Evolutionary conservation across 192 early-diverging fungal species (phyloP).

Genomic region (Gaertneriomyces semiglobifer): DNA sequence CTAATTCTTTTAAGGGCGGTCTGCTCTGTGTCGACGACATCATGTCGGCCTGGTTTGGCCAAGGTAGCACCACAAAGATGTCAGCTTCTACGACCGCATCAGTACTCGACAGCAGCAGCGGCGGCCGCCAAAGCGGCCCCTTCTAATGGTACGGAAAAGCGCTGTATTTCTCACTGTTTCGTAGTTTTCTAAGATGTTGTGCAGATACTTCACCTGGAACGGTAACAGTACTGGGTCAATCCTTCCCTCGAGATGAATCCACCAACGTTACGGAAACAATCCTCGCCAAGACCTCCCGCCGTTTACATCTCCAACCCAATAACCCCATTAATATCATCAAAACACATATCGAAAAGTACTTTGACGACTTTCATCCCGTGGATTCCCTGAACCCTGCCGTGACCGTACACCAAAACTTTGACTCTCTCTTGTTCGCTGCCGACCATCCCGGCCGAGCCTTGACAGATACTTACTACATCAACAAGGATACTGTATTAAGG

Average conservation of each 20-base stretch:
- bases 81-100: too few species aligned
- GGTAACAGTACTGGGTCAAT: not conserved
- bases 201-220: too few species aligned
- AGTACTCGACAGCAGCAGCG: too few species aligned
- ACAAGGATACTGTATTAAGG: conserved; percentile 71
- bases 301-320: conserved; percentile 70
- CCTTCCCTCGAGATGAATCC: conserved; percentile 50
- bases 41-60: too few species aligned
- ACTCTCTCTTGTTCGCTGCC: conserved; percentile 73
- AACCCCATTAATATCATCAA: conserved; percentile 90
- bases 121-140: too few species aligned
- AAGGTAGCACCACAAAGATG: too few species aligned
- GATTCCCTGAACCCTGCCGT: conserved; percentile 78
- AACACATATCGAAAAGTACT: conserved; percentile 70
- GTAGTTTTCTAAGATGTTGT: too few species aligned
- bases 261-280: conserved; percentile 80
- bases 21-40: too few species aligned
- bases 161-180: too few species aligned
- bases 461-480: conserved; percentile 93
- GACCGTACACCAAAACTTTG: conserved; percentile 83
- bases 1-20: too few species aligned
- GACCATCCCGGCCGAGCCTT: conserved; percentile 79
- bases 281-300: conserved; percentile 67
- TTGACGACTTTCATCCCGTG: conserved; percentile 46
- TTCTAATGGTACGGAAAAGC: too few species aligned